Conservation (phyloP, 2,329 filamentous ascomycete species). For the Xylariaceae sp. region DNA sequence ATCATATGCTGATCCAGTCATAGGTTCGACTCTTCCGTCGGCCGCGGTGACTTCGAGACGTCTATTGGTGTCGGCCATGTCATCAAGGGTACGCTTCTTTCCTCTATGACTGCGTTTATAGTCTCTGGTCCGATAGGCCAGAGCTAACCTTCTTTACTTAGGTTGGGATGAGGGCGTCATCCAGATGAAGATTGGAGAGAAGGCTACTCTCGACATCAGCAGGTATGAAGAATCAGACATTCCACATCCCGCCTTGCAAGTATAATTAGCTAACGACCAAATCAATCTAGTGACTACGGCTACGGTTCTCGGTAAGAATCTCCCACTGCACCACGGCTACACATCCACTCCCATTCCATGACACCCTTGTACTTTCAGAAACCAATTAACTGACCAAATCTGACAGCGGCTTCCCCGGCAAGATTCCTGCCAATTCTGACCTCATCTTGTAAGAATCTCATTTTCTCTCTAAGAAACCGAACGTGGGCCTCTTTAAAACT, state of each 20-base stretch:
- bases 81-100: constrained; percentile 68
- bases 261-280: constrained; percentile 15
- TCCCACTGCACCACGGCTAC: neutral
- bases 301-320: constrained; percentile 33
- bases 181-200: constrained; percentile 88
- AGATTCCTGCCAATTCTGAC: constrained; percentile 30
- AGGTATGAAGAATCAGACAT: constrained; percentile 46
- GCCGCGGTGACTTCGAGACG: constrained; percentile 72
- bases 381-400: constrained; percentile 2
- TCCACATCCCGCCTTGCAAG: neutral
- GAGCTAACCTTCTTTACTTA: constrained; percentile 33
- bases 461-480: neutral
- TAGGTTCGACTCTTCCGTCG: constrained; percentile 87
- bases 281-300: constrained; percentile 28
- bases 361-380: neutral
- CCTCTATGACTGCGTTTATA: too few species aligned
- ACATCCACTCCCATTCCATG: neutral
- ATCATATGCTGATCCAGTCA: neutral
- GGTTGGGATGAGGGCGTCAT: constrained; percentile 84
- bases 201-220: constrained; percentile 78
- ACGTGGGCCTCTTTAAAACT: neutral
- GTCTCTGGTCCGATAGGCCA: neutral
- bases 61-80: constrained; percentile 79
- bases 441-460: constrained; percentile 32
- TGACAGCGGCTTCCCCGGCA: constrained; percentile 20